Conservation (phyloP, 192 early-diverging fungal genomes). For the Cetraspora pellucida region DNA sequence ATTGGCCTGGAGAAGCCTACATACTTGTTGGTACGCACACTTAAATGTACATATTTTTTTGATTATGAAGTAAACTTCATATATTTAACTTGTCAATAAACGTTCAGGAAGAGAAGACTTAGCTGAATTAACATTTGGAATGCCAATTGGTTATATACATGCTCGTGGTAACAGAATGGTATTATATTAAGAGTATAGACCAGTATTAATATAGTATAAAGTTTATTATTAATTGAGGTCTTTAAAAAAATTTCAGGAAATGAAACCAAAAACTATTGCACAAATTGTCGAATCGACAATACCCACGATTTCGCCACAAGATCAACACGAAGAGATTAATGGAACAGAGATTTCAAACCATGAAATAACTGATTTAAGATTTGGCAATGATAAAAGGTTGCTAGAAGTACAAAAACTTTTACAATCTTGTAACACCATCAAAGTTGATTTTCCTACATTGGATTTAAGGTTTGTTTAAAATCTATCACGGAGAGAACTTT, state of each 20-base stretch:
- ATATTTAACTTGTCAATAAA: neutral
- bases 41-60: constrained; percentile 32
- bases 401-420: constrained; percentile 56
- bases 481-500: neutral
- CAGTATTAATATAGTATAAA: neutral
- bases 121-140: constrained; percentile 25
- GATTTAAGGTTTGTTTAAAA: constrained; percentile 40
- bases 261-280: neutral
- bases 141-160: constrained; percentile 26
- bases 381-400: constrained; percentile 56
- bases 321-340: constrained; percentile 34
- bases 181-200: neutral
- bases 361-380: constrained; percentile 59
- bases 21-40: constrained; percentile 52
- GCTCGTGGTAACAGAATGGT: constrained; percentile 15
- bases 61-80: neutral
- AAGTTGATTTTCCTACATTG: constrained; percentile 24
- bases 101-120: constrained; percentile 36
- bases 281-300: constrained; percentile 3
- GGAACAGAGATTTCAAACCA: constrained; percentile 44
- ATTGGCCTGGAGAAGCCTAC: constrained; percentile 48
- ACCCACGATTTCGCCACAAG: neutral
- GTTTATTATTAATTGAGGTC: neutral
- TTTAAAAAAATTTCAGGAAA: constrained; percentile 13
- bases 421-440: constrained; percentile 44